Evolutionary conservation across 2,329 filamentous ascomycete species (phyloP), one percentile per base, ranked within the genome.

Genomic region (Epichloe elymi): DNA sequence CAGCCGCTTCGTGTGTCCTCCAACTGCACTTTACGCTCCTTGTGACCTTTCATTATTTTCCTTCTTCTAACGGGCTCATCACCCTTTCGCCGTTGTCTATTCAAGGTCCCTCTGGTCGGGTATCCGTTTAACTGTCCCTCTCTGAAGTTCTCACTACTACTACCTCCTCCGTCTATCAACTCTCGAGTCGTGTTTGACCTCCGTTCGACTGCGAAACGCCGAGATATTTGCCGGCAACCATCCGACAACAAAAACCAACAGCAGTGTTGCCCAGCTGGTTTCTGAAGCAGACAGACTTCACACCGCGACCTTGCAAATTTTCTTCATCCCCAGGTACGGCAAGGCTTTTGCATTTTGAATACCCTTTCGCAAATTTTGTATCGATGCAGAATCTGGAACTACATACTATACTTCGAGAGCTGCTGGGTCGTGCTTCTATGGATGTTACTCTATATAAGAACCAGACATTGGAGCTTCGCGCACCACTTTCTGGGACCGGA

Each of bases 191-290:
- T 12, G 17, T 43, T 43, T 33, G 36, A 37, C 30, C 26, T 10
- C 15, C 2, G 30, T 40, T 39, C 44, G 26, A 41, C 19, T 8
- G 6, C 15, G 3, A 8, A 26, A 40, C 46, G 11, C 30, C 38
- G 38, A 35, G 3, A 33, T 37, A 39, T 37, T 23, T 19, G 30
- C n/a, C n/a, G 33, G 15, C 15, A 41, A 17, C 15, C 33, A 46
- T 5, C 5, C 30, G 19, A 23, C 20, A 30, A 47, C 37, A 47
- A 38, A 5, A 36, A 45, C 5, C n/a, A 30, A 42, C 46, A 54
- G 49, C 48, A 53, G 53, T 44, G 41, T 49, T 52, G 50, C 49
- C 53, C 57, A 57, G 55, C 58, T 56, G 57, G 57, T 58, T 58
- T 54, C 54, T 58, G 58, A 57, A 55, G 51, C 48, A 56, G 23